phyloP scores from a whole-genome alignment of 2,329 filamentous ascomycete species.

The Aspergillus puulaauensis region DNA sequence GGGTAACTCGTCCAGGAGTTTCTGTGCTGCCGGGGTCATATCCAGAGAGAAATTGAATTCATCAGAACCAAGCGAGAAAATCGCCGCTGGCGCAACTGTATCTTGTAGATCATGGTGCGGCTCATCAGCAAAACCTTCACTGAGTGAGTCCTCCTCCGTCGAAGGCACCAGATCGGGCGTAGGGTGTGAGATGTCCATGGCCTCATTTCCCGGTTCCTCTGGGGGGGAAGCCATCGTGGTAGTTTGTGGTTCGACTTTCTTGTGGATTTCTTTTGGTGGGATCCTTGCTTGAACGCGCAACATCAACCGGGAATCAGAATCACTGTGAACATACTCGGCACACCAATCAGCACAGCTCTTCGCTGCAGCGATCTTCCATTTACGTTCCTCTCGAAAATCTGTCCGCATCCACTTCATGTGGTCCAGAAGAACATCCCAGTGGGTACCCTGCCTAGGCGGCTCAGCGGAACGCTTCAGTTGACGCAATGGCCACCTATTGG shows the following conservation, averaged over 20 bases:
- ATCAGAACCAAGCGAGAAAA: conserved; percentile 79
- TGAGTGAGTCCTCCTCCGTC: conserved; percentile 59
- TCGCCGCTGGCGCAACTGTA: conserved; percentile 65
- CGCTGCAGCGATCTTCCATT: conserved; percentile 85
- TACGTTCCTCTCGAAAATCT: conserved; percentile 89
- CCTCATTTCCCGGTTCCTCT: conserved; percentile 35
- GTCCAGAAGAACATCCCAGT: conserved; percentile 82
- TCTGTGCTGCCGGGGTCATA: conserved; percentile 71
- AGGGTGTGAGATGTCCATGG: conserved; percentile 44
- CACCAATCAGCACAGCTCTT: conserved; percentile 79
- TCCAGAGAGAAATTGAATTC: conserved; percentile 78
- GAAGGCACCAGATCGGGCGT: conserved; percentile 69
- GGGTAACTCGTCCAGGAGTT: conserved; percentile 76
- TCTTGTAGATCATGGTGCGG: conserved; percentile 44
- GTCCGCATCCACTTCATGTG: conserved; percentile 99
- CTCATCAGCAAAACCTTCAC: conserved; percentile 48
- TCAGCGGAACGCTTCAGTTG: conserved; percentile 84
- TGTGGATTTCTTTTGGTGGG: conserved; percentile 25
- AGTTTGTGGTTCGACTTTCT: conserved; percentile 26
- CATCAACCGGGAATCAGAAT: conserved; percentile 60
- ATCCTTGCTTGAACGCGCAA: conserved; percentile 64
- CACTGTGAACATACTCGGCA: conserved; percentile 73
- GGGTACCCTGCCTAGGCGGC: conserved; percentile 71
- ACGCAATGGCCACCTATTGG: conserved; percentile 87
- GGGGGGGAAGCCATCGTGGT: conserved; percentile 29